Conservation (phyloP, 108 stramenopile species). For the Discostella stelligeroides region DNA sequence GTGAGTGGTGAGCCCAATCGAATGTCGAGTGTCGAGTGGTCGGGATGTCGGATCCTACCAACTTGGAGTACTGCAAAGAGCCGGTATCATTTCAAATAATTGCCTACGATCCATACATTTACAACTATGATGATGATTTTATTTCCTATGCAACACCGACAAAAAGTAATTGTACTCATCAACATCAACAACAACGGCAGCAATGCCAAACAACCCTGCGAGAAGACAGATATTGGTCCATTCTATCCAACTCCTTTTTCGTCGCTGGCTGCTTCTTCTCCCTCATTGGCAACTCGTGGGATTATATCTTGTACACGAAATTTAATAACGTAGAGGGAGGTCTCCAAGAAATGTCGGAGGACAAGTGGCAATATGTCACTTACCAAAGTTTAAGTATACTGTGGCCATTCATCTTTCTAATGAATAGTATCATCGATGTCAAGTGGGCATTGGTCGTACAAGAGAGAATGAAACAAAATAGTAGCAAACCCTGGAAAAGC, state of each 20-base stretch:
- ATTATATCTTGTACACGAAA: not conserved
- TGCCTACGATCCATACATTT: too few relatives aligned
- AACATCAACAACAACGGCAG: too few relatives aligned
- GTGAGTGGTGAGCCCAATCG: too few relatives aligned
- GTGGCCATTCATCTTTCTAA: not conserved
- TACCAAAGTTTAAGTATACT: not conserved
- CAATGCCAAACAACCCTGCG: too few relatives aligned
- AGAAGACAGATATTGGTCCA: slow-evolving; percentile 1
- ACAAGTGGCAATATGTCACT: not conserved
- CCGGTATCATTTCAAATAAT: too few relatives aligned
- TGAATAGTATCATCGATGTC: slow-evolving; percentile 7
- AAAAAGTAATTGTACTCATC: too few relatives aligned
- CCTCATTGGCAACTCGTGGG: not conserved
- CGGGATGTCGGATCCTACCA: too few relatives aligned
- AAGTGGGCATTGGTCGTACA: not conserved
- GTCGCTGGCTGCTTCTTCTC: not conserved
- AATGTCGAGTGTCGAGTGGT: too few relatives aligned
- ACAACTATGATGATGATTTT: too few relatives aligned
- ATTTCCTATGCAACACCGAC: too few relatives aligned
- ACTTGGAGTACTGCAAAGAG: too few relatives aligned
- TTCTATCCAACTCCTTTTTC: slow-evolving; percentile 3
- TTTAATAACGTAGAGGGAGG: not conserved
- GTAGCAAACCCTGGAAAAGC: not conserved
- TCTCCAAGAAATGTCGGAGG: not conserved
- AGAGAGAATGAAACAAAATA: not conserved